A percentile compares a stretch with the other conserved stretches of the same genome.
Evolutionary conservation across 148 eudicot species (phyloP).

Genomic region (Arctostaphylos glauca): DNA sequence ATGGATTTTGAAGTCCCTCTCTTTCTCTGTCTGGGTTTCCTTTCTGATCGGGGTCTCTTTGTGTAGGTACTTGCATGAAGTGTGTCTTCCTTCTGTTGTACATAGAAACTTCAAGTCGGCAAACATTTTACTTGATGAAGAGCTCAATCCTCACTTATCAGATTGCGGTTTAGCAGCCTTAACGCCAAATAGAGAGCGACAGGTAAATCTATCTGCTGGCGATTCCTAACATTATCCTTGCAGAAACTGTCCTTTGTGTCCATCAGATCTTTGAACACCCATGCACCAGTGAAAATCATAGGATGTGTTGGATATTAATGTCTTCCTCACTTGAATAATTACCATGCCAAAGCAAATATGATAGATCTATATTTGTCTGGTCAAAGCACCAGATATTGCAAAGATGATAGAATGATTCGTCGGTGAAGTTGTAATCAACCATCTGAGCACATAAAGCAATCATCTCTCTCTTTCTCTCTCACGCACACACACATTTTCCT

Average conservation of each 20-base stretch:
- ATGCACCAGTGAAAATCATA: background rate
- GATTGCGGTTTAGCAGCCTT: slow-evolving; percentile 94
- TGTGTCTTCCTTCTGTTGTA: slow-evolving; percentile 95
- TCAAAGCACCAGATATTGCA: too few relatives aligned
- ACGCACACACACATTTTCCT: too few relatives aligned
- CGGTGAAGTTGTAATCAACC: background rate
- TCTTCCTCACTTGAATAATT: slow-evolving; percentile 1
- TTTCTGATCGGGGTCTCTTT: slow-evolving; percentile 15
- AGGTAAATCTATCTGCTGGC: slow-evolving; percentile 41
- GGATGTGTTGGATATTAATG: background rate
- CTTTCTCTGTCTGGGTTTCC: slow-evolving; percentile 9
- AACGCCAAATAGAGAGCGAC: slow-evolving; percentile 86
- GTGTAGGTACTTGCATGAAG: slow-evolving; percentile 95
- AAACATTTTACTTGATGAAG: slow-evolving; percentile 89
- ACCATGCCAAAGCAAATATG: background rate
- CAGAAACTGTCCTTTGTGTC: background rate
- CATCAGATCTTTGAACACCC: slow-evolving; percentile 5
- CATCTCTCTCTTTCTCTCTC: background rate
- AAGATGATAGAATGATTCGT: background rate
- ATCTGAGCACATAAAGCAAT: background rate
- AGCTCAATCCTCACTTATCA: slow-evolving; percentile 87
- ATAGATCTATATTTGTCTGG: background rate
- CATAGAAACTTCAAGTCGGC: slow-evolving; percentile 96
- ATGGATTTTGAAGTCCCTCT: background rate
- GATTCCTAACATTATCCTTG: background rate